These are phyloP conservation scores for Hortiboletus rubellus DNA, from an alignment of 1,284 basidiomycete species.

Conservation along the genomic window DNA sequence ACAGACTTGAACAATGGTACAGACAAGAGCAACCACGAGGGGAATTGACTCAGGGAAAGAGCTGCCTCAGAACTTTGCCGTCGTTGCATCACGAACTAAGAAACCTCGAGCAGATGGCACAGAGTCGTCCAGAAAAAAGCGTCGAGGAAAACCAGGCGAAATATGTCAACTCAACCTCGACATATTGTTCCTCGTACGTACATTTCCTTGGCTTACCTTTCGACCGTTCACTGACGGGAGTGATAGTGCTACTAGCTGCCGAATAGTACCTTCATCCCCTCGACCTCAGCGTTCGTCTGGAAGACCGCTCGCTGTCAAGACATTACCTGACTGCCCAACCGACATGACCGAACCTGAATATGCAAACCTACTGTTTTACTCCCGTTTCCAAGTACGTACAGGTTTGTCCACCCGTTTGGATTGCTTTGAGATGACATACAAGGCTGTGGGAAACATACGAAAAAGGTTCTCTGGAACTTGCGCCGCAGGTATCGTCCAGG, in stretches of 20 bases:
- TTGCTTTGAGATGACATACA: background rate
- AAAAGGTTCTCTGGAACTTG: constrained; percentile 7
- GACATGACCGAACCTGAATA: constrained; percentile 38
- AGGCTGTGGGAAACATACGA: constrained; percentile 3
- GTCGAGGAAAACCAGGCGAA: background rate
- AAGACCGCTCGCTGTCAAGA: constrained; percentile 10
- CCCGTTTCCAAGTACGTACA: constrained; percentile 17
- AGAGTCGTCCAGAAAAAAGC: background rate
- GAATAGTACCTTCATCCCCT: constrained; percentile 12
- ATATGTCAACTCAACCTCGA: constrained; percentile 14
- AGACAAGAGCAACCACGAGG: constrained; percentile 1
- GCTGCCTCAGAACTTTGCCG: background rate
- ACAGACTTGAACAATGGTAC: background rate
- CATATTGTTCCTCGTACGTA: constrained; percentile 8
- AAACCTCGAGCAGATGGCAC: background rate
- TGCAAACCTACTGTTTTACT: constrained; percentile 26
- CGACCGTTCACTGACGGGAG: background rate
- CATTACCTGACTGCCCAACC: constrained; percentile 24
- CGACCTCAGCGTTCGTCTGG: constrained; percentile 27
- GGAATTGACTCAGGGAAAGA: background rate
- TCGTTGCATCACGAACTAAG: background rate
- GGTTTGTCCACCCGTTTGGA: rapidly evolving
- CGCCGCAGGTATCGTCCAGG: constrained; percentile 14
- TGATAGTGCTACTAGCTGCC: background rate
- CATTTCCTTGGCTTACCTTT: background rate